Conservation (phyloP, 2,329 filamentous ascomycete genomes). For the Ophiostoma novo-ulmi region DNA sequence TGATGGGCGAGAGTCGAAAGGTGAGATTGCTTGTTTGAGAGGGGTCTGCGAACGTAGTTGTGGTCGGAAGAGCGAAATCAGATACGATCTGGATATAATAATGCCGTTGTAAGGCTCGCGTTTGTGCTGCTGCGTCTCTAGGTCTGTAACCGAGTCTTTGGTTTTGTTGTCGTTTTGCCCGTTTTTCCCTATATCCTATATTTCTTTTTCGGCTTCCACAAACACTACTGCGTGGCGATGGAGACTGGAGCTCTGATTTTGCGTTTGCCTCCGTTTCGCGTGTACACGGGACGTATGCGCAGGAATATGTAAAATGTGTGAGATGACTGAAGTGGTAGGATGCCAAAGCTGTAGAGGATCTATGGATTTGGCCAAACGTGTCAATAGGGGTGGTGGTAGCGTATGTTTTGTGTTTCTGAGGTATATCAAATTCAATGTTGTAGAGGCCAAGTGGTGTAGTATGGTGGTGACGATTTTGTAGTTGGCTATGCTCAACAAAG, state of each 20-base stretch:
- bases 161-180: not conserved
- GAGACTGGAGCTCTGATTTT: not conserved
- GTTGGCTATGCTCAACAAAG: not conserved
- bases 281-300: not conserved
- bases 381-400: conserved; percentile 1
- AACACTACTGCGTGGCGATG: conserved; percentile 12
- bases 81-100: not conserved
- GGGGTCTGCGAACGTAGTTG: not conserved
- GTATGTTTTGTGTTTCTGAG: not conserved
- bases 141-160: not conserved
- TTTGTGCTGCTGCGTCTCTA: not conserved
- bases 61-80: not conserved
- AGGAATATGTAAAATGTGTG: not conserved
- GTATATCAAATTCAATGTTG: not conserved
- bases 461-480: not conserved
- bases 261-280: conserved; percentile 4
- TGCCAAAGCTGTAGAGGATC: not conserved
- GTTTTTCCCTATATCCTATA: not conserved
- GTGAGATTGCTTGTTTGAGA: not conserved
- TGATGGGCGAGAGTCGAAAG: not conserved
- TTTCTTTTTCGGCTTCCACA: not conserved
- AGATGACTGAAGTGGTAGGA: not conserved
- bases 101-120: conserved; percentile 2
- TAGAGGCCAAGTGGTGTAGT: not conserved
- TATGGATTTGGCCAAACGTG: not conserved